Percentiles rank a stretch among this genome's conserved stretches.
phyloP scores from a whole-genome alignment of 192 early-diverging fungal genomes.

The Backusella morwellensis region DNA sequence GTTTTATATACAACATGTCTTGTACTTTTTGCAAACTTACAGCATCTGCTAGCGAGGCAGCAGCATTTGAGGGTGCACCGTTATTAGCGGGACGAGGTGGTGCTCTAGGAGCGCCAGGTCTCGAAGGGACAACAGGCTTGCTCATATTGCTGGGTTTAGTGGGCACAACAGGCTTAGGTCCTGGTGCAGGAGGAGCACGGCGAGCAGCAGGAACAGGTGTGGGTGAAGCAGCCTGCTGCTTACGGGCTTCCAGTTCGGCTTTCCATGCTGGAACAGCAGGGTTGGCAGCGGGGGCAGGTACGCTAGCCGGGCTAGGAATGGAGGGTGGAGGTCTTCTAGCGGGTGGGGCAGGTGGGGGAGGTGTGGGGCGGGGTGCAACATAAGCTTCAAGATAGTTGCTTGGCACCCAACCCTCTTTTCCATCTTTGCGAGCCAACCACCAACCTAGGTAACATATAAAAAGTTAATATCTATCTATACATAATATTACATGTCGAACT shows the following conservation, averaged over 20 bases:
- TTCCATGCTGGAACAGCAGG: slow-evolving; percentile 42
- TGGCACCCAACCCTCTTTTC: slow-evolving; percentile 74
- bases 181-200: slow-evolving; percentile 26
- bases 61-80: slow-evolving; percentile 21
- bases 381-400: slow-evolving; percentile 75
- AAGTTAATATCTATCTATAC: neutral
- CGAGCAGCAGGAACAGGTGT: slow-evolving; percentile 27
- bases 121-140: slow-evolving; percentile 40
- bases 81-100: slow-evolving; percentile 30
- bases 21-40: slow-evolving; percentile 24
- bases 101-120: slow-evolving; percentile 30
- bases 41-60: slow-evolving; percentile 39
- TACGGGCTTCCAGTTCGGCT: slow-evolving; percentile 55
- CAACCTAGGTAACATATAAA: slow-evolving; percentile 38
- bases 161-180: slow-evolving; percentile 39
- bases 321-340: slow-evolving; percentile 29
- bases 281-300: slow-evolving; percentile 10
- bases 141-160: slow-evolving; percentile 23
- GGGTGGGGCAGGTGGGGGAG: slow-evolving; percentile 42
- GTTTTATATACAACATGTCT: neutral
- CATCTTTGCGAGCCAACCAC: slow-evolving; percentile 58
- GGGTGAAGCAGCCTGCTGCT: slow-evolving; percentile 28
- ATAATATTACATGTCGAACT: slow-evolving; percentile 30
- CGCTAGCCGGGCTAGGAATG: slow-evolving; percentile 12
- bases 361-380: slow-evolving; percentile 36